Conservation (phyloP, 2,329 filamentous ascomycete genomes). For the Penicillium janthinellum region DNA sequence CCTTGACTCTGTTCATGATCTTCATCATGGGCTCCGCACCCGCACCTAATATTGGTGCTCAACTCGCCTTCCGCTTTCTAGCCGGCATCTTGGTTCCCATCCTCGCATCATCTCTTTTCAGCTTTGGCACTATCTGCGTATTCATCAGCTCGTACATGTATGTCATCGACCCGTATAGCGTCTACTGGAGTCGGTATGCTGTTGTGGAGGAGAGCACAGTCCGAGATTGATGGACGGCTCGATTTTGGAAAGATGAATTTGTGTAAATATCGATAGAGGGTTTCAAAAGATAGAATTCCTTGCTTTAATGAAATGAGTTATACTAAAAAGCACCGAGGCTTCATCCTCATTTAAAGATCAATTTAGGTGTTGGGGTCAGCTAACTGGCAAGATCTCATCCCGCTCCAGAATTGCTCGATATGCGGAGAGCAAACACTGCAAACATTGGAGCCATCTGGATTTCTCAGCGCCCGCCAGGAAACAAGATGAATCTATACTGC, state of each 20-base stretch:
- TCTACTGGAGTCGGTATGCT: slow-evolving; percentile 19
- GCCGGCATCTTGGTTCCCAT: slow-evolving; percentile 50
- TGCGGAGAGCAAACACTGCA: slow-evolving; percentile 28
- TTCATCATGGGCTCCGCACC: slow-evolving; percentile 54
- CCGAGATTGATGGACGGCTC: not conserved
- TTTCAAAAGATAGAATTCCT: not conserved
- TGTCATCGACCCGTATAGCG: too few relatives aligned
- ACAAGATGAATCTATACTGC: not conserved
- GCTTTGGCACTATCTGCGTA: too few relatives aligned
- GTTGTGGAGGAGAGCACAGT: slow-evolving; percentile 15
- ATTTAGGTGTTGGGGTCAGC: too few relatives aligned
- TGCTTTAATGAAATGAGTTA: not conserved
- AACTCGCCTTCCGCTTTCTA: slow-evolving; percentile 54
- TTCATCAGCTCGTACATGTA: too few relatives aligned
- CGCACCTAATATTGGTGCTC: slow-evolving; percentile 53
- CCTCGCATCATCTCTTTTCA: too few relatives aligned
- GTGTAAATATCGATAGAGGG: not conserved
- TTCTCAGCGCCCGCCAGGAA: slow-evolving; percentile 13
- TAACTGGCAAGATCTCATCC: not conserved
- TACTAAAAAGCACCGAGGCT: too few relatives aligned
- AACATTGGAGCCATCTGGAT: slow-evolving; percentile 19
- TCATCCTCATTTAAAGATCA: too few relatives aligned
- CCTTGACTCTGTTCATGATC: slow-evolving; percentile 51
- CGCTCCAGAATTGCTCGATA: not conserved
- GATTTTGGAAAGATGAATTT: not conserved